A percentile compares a stretch with the other conserved stretches of the same genome.
These are phyloP conservation scores for Cadophora sp. DNA, from an alignment of 2,329 filamentous ascomycete genomes.

Conservation along the genomic window DNA sequence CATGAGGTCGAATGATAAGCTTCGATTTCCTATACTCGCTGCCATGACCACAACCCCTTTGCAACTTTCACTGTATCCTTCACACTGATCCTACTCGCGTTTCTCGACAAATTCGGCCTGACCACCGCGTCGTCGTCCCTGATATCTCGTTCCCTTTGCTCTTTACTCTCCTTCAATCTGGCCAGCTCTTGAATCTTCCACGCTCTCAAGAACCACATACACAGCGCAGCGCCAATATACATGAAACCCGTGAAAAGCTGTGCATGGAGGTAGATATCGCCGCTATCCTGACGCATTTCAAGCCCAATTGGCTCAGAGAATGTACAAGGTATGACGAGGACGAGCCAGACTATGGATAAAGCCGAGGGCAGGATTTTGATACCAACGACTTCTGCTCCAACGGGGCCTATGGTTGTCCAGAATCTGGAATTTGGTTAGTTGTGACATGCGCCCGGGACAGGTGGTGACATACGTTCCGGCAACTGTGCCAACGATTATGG, in stretches of 20 bases:
- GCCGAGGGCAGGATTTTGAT: slow-evolving; percentile 71
- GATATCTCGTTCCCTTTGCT: slow-evolving; percentile 32
- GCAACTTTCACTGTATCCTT: slow-evolving; percentile 34
- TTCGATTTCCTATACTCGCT: slow-evolving; percentile 27
- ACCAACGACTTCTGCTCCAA: slow-evolving; percentile 77
- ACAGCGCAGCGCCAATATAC: slow-evolving; percentile 63
- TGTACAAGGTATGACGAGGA: slow-evolving; percentile 73
- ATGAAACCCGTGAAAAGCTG: slow-evolving; percentile 67
- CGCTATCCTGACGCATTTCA: slow-evolving; percentile 56
- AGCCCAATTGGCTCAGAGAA: slow-evolving; percentile 68
- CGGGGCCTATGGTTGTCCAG: slow-evolving; percentile 72
- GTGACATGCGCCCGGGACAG: neutral
- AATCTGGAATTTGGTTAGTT: slow-evolving; percentile 48
- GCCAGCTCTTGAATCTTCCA: slow-evolving; percentile 67
- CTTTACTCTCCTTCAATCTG: slow-evolving; percentile 33
- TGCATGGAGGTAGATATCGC: slow-evolving; percentile 59
- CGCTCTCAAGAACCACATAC: slow-evolving; percentile 60
- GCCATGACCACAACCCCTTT: slow-evolving; percentile 39
- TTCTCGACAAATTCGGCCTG: slow-evolving; percentile 23
- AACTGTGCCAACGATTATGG: slow-evolving; percentile 69
- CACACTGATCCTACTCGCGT: slow-evolving; percentile 32
- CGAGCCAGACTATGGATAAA: slow-evolving; percentile 75
- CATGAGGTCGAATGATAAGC: neutral
- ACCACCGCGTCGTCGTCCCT: slow-evolving; percentile 33
- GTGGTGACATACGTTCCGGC: slow-evolving; percentile 59